phyloP scores from a whole-genome alignment of 139 green algal genomes.

The Chlorella ohadii region DNA sequence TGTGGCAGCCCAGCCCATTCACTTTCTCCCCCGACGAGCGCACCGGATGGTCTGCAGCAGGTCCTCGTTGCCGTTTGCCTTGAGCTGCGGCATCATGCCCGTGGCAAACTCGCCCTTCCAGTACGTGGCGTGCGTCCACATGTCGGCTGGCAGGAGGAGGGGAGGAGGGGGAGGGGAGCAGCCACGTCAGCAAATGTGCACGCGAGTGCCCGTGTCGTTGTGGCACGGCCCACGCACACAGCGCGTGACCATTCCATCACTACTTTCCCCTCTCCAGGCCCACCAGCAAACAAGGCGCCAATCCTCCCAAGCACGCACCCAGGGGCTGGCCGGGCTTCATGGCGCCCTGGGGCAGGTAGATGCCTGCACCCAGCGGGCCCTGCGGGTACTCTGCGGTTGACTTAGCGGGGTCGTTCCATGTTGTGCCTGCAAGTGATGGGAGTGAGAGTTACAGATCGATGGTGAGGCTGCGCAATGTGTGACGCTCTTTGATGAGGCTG shows the following conservation, averaged over 20 bases:
- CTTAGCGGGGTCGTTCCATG: neutral
- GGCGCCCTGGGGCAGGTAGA: neutral
- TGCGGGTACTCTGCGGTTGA: neutral
- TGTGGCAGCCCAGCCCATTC: neutral
- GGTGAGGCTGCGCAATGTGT: too few species aligned
- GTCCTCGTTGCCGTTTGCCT: neutral
- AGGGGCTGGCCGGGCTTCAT: conserved; percentile 1
- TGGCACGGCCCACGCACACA: too few species aligned
- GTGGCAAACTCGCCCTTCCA: neutral
- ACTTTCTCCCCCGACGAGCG: neutral
- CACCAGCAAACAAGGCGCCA: neutral
- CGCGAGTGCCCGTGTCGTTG: too few species aligned
- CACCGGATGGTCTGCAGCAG: conserved; percentile 2
- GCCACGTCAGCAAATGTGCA: too few species aligned
- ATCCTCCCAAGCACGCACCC: too few species aligned
- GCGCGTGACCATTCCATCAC: too few species aligned
- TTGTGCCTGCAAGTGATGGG: conserved; percentile 4
- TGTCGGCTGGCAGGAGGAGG: neutral
- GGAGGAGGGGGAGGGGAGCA: neutral
- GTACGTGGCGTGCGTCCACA: neutral
- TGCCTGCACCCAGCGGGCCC: conserved; percentile 1
- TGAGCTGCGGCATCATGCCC: neutral
- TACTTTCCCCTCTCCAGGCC: too few species aligned
- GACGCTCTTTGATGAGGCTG: too few species aligned
- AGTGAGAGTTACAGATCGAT: too few species aligned